Evolutionary conservation across 2,329 filamentous ascomycete genomes (phyloP).

Genomic region (Trichoderma asperellum): DNA sequence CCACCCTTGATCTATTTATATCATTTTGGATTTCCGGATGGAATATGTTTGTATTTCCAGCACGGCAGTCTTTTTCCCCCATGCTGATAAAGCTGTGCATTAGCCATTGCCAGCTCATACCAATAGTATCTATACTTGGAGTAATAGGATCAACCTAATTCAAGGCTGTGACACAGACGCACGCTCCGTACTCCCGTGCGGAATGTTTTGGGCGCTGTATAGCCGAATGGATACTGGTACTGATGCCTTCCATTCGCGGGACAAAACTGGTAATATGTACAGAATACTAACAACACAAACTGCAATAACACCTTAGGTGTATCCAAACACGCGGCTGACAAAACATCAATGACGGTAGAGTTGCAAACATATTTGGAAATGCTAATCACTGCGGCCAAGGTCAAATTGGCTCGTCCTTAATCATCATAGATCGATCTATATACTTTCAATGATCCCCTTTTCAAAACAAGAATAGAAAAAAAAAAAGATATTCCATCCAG

Average conservation of each 20-base stretch:
- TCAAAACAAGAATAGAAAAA: neutral
- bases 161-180: neutral
- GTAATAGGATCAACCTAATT: neutral
- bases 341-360: neutral
- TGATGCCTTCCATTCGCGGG: neutral
- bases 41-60: neutral
- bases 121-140: neutral
- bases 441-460: conserved; percentile 14
- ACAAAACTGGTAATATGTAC: neutral
- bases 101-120: neutral
- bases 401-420: neutral
- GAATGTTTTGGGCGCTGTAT: neutral
- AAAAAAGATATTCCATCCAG: conserved; percentile 24
- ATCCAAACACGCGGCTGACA: neutral
- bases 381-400: neutral
- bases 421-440: conserved; percentile 6
- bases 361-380: neutral
- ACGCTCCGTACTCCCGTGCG: neutral
- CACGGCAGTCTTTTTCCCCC: neutral
- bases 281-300: neutral
- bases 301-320: neutral
- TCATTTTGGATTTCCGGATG: neutral
- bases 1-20: conserved; percentile 14
- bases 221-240: neutral
- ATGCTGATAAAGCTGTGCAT: neutral